Evolutionary conservation across 2,329 filamentous ascomycete species (phyloP), one percentile per base, ranked within the genome.

Genomic region (Biscogniauxia mediterranea): DNA sequence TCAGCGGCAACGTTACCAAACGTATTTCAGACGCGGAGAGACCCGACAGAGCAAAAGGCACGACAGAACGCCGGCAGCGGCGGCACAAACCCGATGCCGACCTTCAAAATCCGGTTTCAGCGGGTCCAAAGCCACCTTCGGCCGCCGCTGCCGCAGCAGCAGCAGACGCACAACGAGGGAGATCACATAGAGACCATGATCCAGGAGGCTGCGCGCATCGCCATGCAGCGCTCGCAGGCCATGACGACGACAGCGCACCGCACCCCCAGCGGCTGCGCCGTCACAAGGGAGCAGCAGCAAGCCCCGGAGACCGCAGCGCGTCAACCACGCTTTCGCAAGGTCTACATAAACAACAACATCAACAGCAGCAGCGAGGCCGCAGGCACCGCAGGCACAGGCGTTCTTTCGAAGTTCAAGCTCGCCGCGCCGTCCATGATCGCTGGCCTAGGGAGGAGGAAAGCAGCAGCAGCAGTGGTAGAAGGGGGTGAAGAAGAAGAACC

Each of bases 191-290:
- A 64, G 28, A 53, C 55, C n/a, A 66, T 67, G 53, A 64, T 70
- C 19, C 70, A 67, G 61, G 69, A 69, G 23, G 68, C 66, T 26
- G 69, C 70, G 13, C 67, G 66, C 23, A 69, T 69, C 57, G 70
- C 69, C 52, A 68, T 69, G 65, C 61, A 61, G 51, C 67, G 62
- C 57, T 72, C 67, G 17, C 64, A 56, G 55, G 65, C 65, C 50
- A 69, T 52, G 26, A 64, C 65, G 21, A 55, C 65, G 21, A 55
- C 65, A 49, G 58, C 59, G 8, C 61, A 52, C 53, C 58, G 61
- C 60, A 67, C 57, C 32, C 63, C 62, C 23, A 55, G n/a, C 56
- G 58, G 57, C 53, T 42, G 56, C 59, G 57, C 59, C 56, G 55
- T 59, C 56, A 59, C 23, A 54, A 67, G 50, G 23, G 21, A 59